Evolutionary conservation across 2,329 filamentous ascomycete genomes (phyloP).

Genomic region (Sodiomyces alkalinus): DNA sequence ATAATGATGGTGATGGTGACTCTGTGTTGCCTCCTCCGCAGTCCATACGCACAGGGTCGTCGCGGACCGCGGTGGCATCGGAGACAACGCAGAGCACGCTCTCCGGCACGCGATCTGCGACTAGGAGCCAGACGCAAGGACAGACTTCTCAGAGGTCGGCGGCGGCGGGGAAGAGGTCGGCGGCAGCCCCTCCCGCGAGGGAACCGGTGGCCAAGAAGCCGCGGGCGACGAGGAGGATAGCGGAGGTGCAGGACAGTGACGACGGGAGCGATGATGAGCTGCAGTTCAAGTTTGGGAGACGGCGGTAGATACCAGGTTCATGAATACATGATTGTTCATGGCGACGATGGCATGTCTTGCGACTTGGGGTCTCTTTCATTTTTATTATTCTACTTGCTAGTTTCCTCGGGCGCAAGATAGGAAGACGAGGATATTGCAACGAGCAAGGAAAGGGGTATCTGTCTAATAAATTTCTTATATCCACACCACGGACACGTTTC

Average conservation of each 20-base stretch:
- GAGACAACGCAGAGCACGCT: slow-evolving; percentile 16
- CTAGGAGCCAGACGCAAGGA: slow-evolving; percentile 13
- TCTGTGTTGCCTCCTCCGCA: no score
- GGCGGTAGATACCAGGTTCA: slow-evolving; percentile 23
- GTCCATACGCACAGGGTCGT: background rate
- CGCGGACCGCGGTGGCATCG: no score
- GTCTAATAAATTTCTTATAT: no score
- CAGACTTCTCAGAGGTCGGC: slow-evolving; percentile 8
- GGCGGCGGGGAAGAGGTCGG: slow-evolving; percentile 21
- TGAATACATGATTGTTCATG: no score
- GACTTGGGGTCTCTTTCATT: no score
- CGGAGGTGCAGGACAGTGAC: slow-evolving; percentile 22
- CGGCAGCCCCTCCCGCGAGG: slow-evolving; percentile 15
- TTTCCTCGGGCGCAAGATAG: no score
- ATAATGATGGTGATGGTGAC: no score
- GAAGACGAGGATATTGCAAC: no score
- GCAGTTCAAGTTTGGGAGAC: slow-evolving; percentile 39
- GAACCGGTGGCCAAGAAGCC: slow-evolving; percentile 17
- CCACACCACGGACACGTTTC: background rate
- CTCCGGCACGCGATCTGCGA: no score
- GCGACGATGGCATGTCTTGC: no score
- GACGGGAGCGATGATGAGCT: slow-evolving; percentile 38
- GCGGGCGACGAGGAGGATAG: slow-evolving; percentile 17
- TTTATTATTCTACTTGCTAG: no score
- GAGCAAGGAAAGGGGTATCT: no score